Evolutionary conservation across 1,139 yeast genomes (phyloP).

Genomic region (Yamadazyma jaroonii): DNA sequence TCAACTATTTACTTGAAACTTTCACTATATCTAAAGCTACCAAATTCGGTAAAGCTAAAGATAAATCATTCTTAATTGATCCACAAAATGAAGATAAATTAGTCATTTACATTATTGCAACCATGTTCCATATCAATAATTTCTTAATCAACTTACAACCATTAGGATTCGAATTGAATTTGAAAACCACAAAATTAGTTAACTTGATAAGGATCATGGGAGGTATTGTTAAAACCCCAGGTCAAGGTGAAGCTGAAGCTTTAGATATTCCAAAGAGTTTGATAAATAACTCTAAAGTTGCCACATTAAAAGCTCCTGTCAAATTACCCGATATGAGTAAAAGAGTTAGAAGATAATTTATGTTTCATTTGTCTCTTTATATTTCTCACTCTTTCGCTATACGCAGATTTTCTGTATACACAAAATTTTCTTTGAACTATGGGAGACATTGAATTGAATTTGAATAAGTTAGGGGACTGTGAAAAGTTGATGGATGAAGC

Average conservation of each 20-base stretch:
- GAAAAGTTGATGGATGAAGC: conserved; percentile 55
- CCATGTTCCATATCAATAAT: conserved; percentile 72
- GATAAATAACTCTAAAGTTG: conserved; percentile 72
- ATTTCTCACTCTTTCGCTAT: too few species aligned
- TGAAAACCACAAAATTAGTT: conserved; percentile 73
- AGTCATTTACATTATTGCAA: conserved; percentile 71
- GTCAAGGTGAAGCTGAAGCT: conserved; percentile 81
- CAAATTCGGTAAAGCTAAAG: conserved; percentile 69
- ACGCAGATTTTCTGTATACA: too few species aligned
- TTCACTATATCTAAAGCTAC: conserved; percentile 69
- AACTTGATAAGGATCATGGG: conserved; percentile 80
- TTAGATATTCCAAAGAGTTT: conserved; percentile 69
- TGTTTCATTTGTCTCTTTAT: too few species aligned
- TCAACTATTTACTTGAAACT: conserved; percentile 70
- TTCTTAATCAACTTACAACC: conserved; percentile 77
- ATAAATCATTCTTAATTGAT: conserved; percentile 71
- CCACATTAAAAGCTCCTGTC: conserved; percentile 83
- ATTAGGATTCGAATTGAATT: conserved; percentile 77
- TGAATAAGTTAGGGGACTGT: conserved; percentile 44
- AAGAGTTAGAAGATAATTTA: conserved; percentile 38
- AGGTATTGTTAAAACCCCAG: conserved; percentile 69
- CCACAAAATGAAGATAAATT: conserved; percentile 86
- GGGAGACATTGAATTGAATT: conserved; percentile 12
- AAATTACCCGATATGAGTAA: conserved; percentile 80
- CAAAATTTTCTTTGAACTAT: background rate